Base-by-base conservation (phyloP, 768 basidiomycete species). In the Kwoniella sp. region DNA sequence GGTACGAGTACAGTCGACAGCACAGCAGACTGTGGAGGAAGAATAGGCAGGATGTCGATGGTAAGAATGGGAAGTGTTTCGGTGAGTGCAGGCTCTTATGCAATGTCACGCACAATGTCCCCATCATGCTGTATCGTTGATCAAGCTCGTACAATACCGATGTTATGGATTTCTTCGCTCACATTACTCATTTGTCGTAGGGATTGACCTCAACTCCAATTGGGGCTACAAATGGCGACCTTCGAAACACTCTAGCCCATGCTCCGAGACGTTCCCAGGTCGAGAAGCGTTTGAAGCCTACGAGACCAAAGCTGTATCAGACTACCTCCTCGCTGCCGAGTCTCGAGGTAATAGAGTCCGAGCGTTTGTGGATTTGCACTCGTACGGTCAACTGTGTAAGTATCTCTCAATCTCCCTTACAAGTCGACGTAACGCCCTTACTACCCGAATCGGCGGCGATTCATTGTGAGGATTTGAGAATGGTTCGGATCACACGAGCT, bases 121-220 rank as follows among this genome's bases (percentile, higher is more conserved):
- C n/a, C n/a, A n/a, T n/a, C n/a, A n/a, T n/a, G n/a, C n/a, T n/a
- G n/a, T n/a, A n/a, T n/a, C n/a, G n/a, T n/a, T n/a, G n/a, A n/a
- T n/a, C n/a, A n/a, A n/a, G n/a, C n/a, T n/a, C n/a, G n/a, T n/a
- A n/a, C n/a, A n/a, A n/a, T n/a, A n/a, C n/a, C n/a, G n/a, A n/a
- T n/a, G n/a, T n/a, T n/a, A n/a, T n/a, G n/a, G n/a, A n/a, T n/a
- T n/a, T n/a, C 33, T 6, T 13, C 33, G 13, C 5, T 57, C 2
- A 26, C 17, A 8, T 0, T 40, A 6, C 21, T 21, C 1, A n/a
- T 5, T 17, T n/a, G 12, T 13, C 7, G 77, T 81, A 83, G 83
- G 91, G 0, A 80, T 91, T 27, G 91, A 92, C 74, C 87, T 90
- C 84, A 91, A 91, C 76, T 81, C 89, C 40, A 90, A 90, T 85